These are phyloP conservation scores for Sporothrix dimorphospora DNA, from an alignment of 2,329 filamentous ascomycete species.

Conservation along the genomic window DNA sequence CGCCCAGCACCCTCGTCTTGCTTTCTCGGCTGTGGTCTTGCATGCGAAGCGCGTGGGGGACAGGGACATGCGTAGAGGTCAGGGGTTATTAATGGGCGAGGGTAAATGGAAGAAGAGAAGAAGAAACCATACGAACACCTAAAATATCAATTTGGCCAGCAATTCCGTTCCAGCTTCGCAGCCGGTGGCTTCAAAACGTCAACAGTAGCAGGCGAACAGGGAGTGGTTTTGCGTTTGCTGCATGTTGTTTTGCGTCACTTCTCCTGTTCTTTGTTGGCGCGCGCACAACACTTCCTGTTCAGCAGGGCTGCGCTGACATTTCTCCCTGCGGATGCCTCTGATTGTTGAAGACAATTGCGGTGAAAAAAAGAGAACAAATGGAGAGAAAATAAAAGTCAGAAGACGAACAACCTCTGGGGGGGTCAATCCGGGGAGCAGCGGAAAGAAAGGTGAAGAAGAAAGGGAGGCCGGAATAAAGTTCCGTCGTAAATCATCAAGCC, in stretches of 20 bases:
- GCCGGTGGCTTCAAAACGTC: neutral
- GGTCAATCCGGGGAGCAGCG: constrained; percentile 4
- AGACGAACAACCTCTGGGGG: neutral
- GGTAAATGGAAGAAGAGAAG: neutral
- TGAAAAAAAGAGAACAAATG: neutral
- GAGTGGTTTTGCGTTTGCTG: neutral
- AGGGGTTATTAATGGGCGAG: neutral
- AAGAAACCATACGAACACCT: neutral
- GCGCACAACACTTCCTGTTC: constrained; percentile 1
- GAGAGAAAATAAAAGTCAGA: neutral
- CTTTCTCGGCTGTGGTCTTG: neutral
- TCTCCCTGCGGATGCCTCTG: neutral
- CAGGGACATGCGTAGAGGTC: neutral
- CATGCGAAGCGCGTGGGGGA: neutral
- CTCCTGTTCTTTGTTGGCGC: neutral
- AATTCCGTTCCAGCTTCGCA: neutral
- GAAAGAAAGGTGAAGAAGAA: neutral
- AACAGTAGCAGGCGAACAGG: neutral
- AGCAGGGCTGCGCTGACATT: neutral
- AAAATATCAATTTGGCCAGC: neutral
- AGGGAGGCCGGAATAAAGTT: neutral
- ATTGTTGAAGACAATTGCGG: neutral
- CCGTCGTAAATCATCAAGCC: neutral
- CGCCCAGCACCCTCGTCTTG: neutral
- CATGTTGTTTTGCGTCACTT: neutral